Percentiles rank a stretch among this genome's conserved stretches.
Evolutionary conservation across 805 yeast species (phyloP).

Genomic region (Wickerhamomyces silvicola): DNA sequence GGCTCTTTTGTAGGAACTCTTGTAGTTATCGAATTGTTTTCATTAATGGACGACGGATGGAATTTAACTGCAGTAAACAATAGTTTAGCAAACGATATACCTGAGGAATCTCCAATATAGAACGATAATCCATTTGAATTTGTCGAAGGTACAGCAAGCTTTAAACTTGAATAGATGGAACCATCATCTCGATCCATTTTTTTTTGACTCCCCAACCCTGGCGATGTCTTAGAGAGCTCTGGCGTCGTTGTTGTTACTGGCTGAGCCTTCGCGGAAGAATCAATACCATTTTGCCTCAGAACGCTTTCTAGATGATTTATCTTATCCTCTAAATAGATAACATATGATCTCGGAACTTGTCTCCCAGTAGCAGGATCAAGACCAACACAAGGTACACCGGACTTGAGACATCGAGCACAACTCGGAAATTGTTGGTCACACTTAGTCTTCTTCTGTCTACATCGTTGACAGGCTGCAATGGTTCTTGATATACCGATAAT

Average conservation of each 20-base stretch:
- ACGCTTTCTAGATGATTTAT: conserved; percentile 49
- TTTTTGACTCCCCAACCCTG: conserved; percentile 4
- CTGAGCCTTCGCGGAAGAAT: conserved; percentile 18
- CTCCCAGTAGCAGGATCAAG: conserved; percentile 86
- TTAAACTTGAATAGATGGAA: conserved; percentile 19
- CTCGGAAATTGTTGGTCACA: conserved; percentile 55
- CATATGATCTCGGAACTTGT: conserved; percentile 75
- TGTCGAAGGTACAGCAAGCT: conserved; percentile 11
- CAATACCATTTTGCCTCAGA: conserved; percentile 38
- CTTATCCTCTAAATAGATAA: conserved; percentile 63
- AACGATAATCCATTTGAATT: conserved; percentile 16
- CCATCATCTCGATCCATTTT: conserved; percentile 7
- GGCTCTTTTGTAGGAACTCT: conserved; percentile 17
- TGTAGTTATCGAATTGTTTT: conserved; percentile 22
- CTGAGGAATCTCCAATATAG: conserved; percentile 47
- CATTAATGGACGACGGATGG: conserved; percentile 28
- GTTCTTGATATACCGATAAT: conserved; percentile 49
- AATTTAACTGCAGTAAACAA: conserved; percentile 74
- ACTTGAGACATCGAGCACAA: conserved; percentile 50
- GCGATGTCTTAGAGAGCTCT: conserved; percentile 1
- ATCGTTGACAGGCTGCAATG: conserved; percentile 81
- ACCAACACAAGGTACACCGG: conserved; percentile 71
- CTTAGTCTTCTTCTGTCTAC: conserved; percentile 61
- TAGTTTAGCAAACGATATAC: conserved; percentile 69
- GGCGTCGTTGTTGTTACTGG: background rate